Evolutionary conservation across 768 basidiomycete species (phyloP).

Genomic region (Termitomyces sp.): DNA sequence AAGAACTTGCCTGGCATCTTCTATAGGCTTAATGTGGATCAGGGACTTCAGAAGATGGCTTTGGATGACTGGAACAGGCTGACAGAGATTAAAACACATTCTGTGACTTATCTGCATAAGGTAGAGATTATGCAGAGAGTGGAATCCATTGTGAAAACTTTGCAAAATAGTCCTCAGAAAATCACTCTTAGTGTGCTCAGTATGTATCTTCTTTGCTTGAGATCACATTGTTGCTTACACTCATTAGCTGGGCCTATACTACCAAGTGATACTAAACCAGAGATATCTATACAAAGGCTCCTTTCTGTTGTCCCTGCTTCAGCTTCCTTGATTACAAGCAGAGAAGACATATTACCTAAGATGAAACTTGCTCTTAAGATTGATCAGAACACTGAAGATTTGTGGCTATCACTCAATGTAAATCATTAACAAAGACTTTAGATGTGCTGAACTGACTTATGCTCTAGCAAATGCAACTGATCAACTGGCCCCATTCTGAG

Average conservation of each 20-base stretch:
- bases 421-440: too few relatives aligned
- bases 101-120: not conserved
- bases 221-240: not conserved
- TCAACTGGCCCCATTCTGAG: too few relatives aligned
- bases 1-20: not conserved
- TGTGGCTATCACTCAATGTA: slow-evolving; percentile 11
- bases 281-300: not conserved
- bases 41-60: too few relatives aligned
- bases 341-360: not conserved
- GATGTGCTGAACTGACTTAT: too few relatives aligned
- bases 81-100: too few relatives aligned
- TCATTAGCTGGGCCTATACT: not conserved
- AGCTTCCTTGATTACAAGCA: not conserved
- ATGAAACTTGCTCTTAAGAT: not conserved
- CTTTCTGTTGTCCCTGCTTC: not conserved
- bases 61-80: too few relatives aligned
- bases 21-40: not conserved
- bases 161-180: too few relatives aligned
- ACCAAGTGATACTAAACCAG: not conserved
- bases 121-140: not conserved
- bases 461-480: too few relatives aligned
- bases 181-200: too few relatives aligned
- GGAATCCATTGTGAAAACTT: not conserved
- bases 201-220: too few relatives aligned
- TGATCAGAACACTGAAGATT: not conserved